Evolutionary conservation across 2,329 filamentous ascomycete species (phyloP).

Genomic region (Neobulgaria alba): DNA sequence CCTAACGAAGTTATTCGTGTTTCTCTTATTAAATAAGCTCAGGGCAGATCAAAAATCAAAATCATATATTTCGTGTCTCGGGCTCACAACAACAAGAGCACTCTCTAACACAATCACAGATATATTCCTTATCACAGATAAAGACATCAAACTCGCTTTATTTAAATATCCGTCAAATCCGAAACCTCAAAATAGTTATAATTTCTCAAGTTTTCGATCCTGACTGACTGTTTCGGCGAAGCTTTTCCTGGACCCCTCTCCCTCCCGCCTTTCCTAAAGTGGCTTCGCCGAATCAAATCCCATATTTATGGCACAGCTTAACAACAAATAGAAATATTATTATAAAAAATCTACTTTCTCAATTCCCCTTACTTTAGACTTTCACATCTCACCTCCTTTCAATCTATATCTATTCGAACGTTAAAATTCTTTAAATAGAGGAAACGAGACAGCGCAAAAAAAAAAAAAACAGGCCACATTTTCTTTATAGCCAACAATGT

Average conservation of each 20-base stretch:
- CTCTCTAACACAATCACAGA: background rate
- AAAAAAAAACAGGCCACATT: background rate
- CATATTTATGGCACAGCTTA: background rate
- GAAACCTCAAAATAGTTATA: background rate
- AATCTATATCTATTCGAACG: background rate
- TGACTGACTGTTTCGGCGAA: background rate
- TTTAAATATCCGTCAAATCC: background rate
- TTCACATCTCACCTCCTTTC: background rate
- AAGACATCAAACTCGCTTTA: background rate
- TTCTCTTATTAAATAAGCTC: too few species aligned
- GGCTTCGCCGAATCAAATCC: background rate
- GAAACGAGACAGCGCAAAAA: too few species aligned
- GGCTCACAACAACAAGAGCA: background rate
- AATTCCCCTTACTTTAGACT: background rate
- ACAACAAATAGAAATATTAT: background rate
- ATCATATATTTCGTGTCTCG: too few species aligned
- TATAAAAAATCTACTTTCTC: background rate
- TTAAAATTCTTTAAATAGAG: background rate
- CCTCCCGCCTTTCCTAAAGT: background rate
- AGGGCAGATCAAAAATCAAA: too few species aligned
- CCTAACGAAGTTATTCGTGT: too few species aligned
- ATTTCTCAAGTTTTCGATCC: background rate
- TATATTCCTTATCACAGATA: background rate
- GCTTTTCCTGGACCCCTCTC: background rate
- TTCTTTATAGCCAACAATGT: too few species aligned